A percentile compares a stretch with the other conserved stretches of the same genome.
phyloP scores from a whole-genome alignment of 768 basidiomycete species.

The Mycena galericulata region DNA sequence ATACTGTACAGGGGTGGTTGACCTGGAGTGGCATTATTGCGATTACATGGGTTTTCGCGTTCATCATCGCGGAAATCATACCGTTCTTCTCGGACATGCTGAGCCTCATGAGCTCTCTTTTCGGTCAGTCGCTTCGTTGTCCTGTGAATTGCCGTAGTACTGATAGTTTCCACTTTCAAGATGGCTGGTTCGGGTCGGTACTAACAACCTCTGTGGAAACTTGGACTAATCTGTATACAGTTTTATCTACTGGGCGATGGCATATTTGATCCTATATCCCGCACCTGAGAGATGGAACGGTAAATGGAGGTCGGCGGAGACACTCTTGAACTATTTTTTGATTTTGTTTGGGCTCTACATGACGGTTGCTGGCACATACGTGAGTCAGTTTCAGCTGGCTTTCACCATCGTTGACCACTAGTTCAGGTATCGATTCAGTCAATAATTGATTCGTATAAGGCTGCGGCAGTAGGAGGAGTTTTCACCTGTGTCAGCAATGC shows the following conservation, averaged over 20 bases:
- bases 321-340: slow-evolving; percentile 44
- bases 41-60: slow-evolving; percentile 38
- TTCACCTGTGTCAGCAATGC: slow-evolving; percentile 27
- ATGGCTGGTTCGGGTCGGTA: slow-evolving; percentile 41
- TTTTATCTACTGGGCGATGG: slow-evolving; percentile 50
- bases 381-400: slow-evolving; percentile 16
- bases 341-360: slow-evolving; percentile 47
- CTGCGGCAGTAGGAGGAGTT: slow-evolving; percentile 2
- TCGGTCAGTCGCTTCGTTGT: slow-evolving; percentile 38
- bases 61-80: slow-evolving; percentile 43
- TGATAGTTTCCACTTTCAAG: too few relatives aligned
- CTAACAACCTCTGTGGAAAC: neutral
- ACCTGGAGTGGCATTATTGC: slow-evolving; percentile 39
- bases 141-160: neutral
- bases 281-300: slow-evolving; percentile 43
- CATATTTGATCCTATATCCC: slow-evolving; percentile 47
- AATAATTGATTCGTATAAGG: slow-evolving; percentile 22
- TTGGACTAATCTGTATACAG: neutral
- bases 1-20: slow-evolving; percentile 38
- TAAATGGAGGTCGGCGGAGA: slow-evolving; percentile 42
- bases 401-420: neutral
- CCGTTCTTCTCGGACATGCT: slow-evolving; percentile 51
- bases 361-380: slow-evolving; percentile 48
- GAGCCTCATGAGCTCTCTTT: slow-evolving; percentile 49
- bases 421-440: slow-evolving; percentile 22